These are phyloP conservation scores for Pichia eremophila DNA, from an alignment of 805 yeast species.

Conservation along the genomic window DNA sequence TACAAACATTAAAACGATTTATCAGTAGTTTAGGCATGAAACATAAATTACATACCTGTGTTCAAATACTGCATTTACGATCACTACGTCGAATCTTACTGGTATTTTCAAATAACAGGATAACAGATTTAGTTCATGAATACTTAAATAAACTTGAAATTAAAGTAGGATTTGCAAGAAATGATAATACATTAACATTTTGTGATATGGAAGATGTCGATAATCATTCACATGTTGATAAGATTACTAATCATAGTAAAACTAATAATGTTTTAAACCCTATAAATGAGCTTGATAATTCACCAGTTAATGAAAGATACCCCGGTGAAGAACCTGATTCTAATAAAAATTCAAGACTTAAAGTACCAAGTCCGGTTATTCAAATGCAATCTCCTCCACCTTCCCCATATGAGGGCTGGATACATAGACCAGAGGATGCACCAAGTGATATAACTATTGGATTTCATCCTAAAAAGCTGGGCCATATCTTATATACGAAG, in stretches of 20 bases:
- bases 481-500: slow-evolving; percentile 21
- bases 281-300: neutral
- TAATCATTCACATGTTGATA: neutral
- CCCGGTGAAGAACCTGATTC: slow-evolving; percentile 2
- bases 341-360: slow-evolving; percentile 4
- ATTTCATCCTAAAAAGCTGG: slow-evolving; percentile 21
- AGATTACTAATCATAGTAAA: neutral
- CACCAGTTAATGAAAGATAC: slow-evolving; percentile 4
- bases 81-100: slow-evolving; percentile 21
- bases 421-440: slow-evolving; percentile 24
- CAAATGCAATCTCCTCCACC: slow-evolving; percentile 29
- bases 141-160: slow-evolving; percentile 13
- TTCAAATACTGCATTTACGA: slow-evolving; percentile 12
- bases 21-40: neutral
- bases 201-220: neutral
- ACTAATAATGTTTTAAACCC: neutral
- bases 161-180: slow-evolving; percentile 16
- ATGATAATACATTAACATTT: slow-evolving; percentile 8
- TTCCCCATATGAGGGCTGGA: slow-evolving; percentile 27
- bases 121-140: slow-evolving; percentile 11
- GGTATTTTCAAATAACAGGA: slow-evolving; percentile 15
- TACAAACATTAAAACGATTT: slow-evolving; percentile 7
- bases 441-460: slow-evolving; percentile 24
- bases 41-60: slow-evolving; percentile 1
- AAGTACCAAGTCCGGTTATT: slow-evolving; percentile 21